These are phyloP conservation scores for Coffea canephora DNA, from an alignment of 257 asterid species.

Conservation along the genomic window DNA sequence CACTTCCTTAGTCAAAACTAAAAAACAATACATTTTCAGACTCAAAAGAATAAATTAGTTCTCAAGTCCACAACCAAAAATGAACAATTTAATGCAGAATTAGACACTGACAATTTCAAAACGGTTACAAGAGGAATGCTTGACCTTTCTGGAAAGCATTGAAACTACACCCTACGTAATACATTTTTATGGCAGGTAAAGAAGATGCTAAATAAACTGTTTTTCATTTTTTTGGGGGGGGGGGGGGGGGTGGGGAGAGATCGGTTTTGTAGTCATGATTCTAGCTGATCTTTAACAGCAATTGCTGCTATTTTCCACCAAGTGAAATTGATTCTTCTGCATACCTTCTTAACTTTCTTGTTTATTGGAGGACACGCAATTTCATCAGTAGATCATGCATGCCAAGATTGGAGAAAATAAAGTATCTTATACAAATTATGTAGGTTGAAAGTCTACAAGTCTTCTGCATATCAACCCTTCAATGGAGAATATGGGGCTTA, in stretches of 20 bases:
- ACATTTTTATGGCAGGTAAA: background rate
- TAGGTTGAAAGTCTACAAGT: too few relatives aligned
- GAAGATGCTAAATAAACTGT: background rate
- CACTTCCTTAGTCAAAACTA: background rate
- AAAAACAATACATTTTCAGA: background rate
- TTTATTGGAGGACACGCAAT: too few relatives aligned
- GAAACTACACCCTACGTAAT: background rate
- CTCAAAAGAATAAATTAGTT: background rate
- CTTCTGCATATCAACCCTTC: too few relatives aligned
- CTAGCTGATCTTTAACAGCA: constrained; percentile 2
- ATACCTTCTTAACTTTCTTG: too few relatives aligned
- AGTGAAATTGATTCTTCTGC: background rate
- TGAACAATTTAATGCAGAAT: background rate
- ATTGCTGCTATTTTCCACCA: background rate
- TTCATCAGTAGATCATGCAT: too few relatives aligned
- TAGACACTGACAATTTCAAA: background rate
- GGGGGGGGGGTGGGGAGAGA: too few relatives aligned
- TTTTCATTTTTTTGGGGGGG: background rate
- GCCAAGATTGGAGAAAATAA: too few relatives aligned
- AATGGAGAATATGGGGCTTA: too few relatives aligned
- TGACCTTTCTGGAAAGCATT: background rate
- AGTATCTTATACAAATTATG: too few relatives aligned
- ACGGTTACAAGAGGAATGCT: background rate
- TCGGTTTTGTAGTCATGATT: background rate
- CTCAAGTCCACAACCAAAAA: background rate